phyloP scores from a whole-genome alignment of 441 rosid species.

The Brassica hybrid region DNA sequence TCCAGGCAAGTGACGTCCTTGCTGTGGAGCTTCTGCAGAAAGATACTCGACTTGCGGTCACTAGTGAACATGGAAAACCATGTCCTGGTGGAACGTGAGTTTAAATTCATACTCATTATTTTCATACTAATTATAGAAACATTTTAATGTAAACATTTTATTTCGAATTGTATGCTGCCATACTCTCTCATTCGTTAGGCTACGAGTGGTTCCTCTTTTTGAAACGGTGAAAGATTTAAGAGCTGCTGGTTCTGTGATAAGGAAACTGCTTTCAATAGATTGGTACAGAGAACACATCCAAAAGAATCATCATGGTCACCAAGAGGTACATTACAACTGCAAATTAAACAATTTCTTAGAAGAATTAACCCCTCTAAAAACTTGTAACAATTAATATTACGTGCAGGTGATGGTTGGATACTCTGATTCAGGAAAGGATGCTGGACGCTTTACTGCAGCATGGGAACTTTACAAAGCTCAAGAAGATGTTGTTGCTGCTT shows the following conservation, averaged over 20 bases:
- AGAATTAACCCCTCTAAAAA: background rate
- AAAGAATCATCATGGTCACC: slow-evolving; percentile 82
- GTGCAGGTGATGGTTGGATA: slow-evolving; percentile 89
- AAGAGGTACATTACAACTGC: slow-evolving; percentile 58
- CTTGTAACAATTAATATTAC: slow-evolving; percentile 21
- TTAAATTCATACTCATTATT: background rate
- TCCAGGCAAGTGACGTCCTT: slow-evolving; percentile 90
- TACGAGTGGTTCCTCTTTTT: slow-evolving; percentile 90
- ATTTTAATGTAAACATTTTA: background rate
- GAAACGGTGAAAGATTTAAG: slow-evolving; percentile 88
- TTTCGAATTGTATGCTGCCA: background rate
- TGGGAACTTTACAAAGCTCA: slow-evolving; percentile 92
- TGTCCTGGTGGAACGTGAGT: slow-evolving; percentile 92
- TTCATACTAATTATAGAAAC: background rate
- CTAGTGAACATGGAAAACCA: slow-evolving; percentile 84
- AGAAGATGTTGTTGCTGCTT: slow-evolving; percentile 82
- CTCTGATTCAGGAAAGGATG: slow-evolving; percentile 92
- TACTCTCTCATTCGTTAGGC: slow-evolving; percentile 35
- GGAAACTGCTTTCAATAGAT: slow-evolving; percentile 79
- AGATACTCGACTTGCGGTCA: slow-evolving; percentile 85
- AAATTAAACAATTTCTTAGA: background rate
- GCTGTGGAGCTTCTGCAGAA: slow-evolving; percentile 96
- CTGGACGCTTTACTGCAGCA: slow-evolving; percentile 86
- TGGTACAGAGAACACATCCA: slow-evolving; percentile 84
- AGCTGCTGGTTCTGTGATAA: slow-evolving; percentile 84